Base-by-base conservation (phyloP, 2,329 filamentous ascomycete genomes). In the Neofusicoccum laricinum region DNA sequence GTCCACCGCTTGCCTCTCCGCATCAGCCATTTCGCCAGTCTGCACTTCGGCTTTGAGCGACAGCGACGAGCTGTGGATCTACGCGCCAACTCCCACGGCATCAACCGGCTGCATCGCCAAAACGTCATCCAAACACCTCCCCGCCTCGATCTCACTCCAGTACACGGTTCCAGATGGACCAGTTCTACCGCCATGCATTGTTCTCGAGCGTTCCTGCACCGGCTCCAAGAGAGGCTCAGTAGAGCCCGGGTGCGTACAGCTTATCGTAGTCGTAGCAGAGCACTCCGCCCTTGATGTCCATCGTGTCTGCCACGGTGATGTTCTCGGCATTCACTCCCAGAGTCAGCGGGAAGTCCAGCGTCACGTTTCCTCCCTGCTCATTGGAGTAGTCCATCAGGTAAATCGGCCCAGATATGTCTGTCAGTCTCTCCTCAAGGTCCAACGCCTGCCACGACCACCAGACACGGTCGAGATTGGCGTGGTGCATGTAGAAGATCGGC, bases 371-470 rank as follows among this genome's bases (percentile, higher is more conserved):
- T 12, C 57, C 38, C 36, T 51, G 41, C 25, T 49, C 51, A 15
- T 65, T 58, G 57, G 36, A 30, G 40, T 64, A 66, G 34, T 66
- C 65, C 48, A 65, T 62, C 17, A 62, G 62, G 21, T 61, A 25
- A 4, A 64, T 61, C 5, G 61, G 65, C 3, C 62, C 65, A 45
- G 72, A 71, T 14, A 66, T 61, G 36, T 66, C 62, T 12, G 36
- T 38, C 25, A 64, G 53, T 14, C 81, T 73, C 14, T 71, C 71
- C 49, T 70, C 67, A 41, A 75, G 68, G 48, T 82, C 76, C 59
- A 78, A 69, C 63, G 79, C 81, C 70, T 84, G 81, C 82, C 82
- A 84, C 12, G 79, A 81, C 79, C 79, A 82, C 72, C 76, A 84
- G 4, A 76, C 69, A 2, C 80, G 75, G 67, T 84, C 82, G 30